phyloP scores from a whole-genome alignment of 2,329 filamentous ascomycete genomes.

The Dactylellina sp. region DNA sequence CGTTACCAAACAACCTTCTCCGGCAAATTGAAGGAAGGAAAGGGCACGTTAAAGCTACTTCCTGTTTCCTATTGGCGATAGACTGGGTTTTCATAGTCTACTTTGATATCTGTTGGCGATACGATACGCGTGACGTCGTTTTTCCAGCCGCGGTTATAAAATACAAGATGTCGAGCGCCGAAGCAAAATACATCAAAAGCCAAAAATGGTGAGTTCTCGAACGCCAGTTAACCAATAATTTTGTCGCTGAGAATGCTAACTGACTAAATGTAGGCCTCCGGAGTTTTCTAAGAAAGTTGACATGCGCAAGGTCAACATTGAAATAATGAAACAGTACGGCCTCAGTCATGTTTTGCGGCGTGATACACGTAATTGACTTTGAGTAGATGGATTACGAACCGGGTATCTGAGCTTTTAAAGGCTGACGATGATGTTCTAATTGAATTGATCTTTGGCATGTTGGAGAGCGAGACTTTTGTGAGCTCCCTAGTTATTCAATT shows the following conservation, averaged over 20 bases:
- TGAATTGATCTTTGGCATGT: conserved; percentile 78
- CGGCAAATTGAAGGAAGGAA: neutral
- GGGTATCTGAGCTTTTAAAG: conserved; percentile 87
- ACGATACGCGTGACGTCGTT: conserved; percentile 39
- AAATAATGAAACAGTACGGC: conserved; percentile 94
- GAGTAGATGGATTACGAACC: conserved; percentile 88
- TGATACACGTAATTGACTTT: neutral
- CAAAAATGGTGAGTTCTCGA: conserved; percentile 45
- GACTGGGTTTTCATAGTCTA: neutral
- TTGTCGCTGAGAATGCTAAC: neutral
- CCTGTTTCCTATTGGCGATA: conserved; percentile 13
- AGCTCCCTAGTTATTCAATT: conserved; percentile 62
- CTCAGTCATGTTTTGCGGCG: neutral
- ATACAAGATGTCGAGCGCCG: conserved; percentile 43
- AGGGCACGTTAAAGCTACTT: neutral
- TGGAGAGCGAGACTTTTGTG: conserved; percentile 82
- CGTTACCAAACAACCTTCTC: conserved; percentile 5
- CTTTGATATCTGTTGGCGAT: neutral
- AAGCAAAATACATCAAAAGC: conserved; percentile 56
- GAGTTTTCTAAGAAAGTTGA: conserved; percentile 97
- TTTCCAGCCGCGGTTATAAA: conserved; percentile 25
- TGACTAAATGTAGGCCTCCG: conserved; percentile 68
- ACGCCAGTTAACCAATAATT: neutral
- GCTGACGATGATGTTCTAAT: conserved; percentile 96
- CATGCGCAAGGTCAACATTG: conserved; percentile 95